phyloP scores from a whole-genome alignment of 371 early-diverging fungal genomes.

The Mortierella sp. region DNA sequence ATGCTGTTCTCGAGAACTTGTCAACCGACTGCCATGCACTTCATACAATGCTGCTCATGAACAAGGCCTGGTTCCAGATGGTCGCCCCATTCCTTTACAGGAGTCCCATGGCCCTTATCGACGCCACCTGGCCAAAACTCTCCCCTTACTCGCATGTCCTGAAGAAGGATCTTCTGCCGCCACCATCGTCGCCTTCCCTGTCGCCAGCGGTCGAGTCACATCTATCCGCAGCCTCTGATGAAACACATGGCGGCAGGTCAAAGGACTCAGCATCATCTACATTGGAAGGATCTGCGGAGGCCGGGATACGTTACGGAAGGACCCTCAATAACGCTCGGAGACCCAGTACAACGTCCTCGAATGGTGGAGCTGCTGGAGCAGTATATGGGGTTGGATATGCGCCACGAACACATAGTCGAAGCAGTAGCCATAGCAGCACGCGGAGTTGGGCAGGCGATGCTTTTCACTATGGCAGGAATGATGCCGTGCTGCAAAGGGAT shows the following conservation, averaged over 20 bases:
- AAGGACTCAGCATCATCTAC: background rate
- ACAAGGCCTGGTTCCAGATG: slow-evolving; percentile 49
- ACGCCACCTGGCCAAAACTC: slow-evolving; percentile 49
- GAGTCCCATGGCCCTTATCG: slow-evolving; percentile 47
- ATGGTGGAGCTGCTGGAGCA: slow-evolving; percentile 8
- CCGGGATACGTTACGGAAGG: slow-evolving; percentile 12
- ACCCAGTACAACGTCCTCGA: slow-evolving; percentile 32
- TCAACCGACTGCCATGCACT: slow-evolving; percentile 40
- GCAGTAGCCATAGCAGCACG: slow-evolving; percentile 51
- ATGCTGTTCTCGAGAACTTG: slow-evolving; percentile 42
- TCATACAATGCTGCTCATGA: slow-evolving; percentile 35
- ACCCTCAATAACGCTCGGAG: slow-evolving; percentile 17
- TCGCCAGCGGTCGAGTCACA: slow-evolving; percentile 2
- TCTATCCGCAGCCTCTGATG: background rate
- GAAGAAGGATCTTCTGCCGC: slow-evolving; percentile 24
- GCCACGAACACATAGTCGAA: slow-evolving; percentile 40
- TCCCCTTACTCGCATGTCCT: slow-evolving; percentile 35
- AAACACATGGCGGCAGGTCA: background rate
- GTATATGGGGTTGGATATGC: slow-evolving; percentile 28
- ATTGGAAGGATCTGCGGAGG: background rate
- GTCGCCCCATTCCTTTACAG: slow-evolving; percentile 43
- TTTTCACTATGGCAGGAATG: slow-evolving; percentile 33
- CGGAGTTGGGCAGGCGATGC: slow-evolving; percentile 37
- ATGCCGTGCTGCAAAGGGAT: slow-evolving; percentile 32
- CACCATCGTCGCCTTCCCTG: background rate